Evolutionary conservation across 2,329 filamentous ascomycete genomes (phyloP), one percentile per base, ranked within the genome.

Genomic region (Exophiala dermatitidis): DNA sequence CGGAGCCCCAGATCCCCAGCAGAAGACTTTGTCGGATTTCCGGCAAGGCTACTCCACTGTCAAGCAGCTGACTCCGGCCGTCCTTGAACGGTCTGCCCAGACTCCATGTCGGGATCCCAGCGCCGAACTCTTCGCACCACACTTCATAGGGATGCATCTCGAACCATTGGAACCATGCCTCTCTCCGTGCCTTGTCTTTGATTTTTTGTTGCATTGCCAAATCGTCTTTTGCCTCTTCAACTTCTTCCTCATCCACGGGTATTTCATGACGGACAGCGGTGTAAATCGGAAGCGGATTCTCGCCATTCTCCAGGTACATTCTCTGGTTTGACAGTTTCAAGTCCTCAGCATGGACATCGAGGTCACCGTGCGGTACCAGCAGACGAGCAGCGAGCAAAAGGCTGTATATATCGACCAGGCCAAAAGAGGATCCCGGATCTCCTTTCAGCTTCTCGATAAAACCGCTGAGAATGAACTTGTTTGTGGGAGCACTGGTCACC

Each of bases 121-220:
- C 90, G 28, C 80, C 79, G 47, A 95, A 84, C 65, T 96, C 91
- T 69, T 97, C 91, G 62, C 90, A 95, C 69, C 93, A 96, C 67
- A 96, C 85, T 67, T 97, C 91, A 65, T 94, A 96, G 0, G 91
- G 91, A 0, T 89, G 94, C 64, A 91, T 86, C 65, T 98, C 93
- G 62, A 93, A 96, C 91, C 93, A 97, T 64, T 98, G 91, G 64
- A 97, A 98, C 88, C 90, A 97, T 2, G 89, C 79, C 64, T 94
- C 86, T 55, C 77, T 71, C 50, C 70, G 71, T 3, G 77, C 75
- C 53, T 75, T 72, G 36, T 69, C 73, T 55, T 75, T 72, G 2
- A 69, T 63, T 56, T 64, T 67, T 56, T 68, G 70, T 5, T 69
- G 63, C 29, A 58, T 65, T 28, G 53, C 60, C 34, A 58, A 59